phyloP scores from a whole-genome alignment of 176 grass and related monocot genomes.

The Juncus effusus region DNA sequence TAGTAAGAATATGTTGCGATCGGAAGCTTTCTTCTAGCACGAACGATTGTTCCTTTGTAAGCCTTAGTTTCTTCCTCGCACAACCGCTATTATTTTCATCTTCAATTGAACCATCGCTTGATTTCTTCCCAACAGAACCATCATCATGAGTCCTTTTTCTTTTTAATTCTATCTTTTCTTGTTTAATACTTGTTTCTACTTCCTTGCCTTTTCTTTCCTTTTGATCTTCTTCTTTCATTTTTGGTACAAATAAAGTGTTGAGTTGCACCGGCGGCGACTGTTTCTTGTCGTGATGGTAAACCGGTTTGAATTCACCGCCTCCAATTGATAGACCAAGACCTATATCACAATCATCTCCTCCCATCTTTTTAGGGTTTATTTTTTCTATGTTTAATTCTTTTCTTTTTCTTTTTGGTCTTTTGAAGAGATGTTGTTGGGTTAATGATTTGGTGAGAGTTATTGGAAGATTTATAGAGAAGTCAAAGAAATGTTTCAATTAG shows the following conservation, averaged over 20 bases:
- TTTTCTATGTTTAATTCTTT: background rate
- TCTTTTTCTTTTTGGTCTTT: background rate
- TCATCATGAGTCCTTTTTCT: conserved; percentile 4
- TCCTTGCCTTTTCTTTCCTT: background rate
- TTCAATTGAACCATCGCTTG: conserved; percentile 14
- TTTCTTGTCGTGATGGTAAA: conserved; percentile 14
- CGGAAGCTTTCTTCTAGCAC: conserved; percentile 60
- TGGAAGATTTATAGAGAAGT: conserved; percentile 18
- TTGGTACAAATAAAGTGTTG: conserved; percentile 29
- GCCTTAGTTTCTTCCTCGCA: conserved; percentile 61
- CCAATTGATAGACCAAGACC: conserved; percentile 56
- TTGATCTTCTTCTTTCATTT: conserved; percentile 19
- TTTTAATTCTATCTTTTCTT: background rate
- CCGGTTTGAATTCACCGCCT: conserved; percentile 16
- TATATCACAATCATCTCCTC: conserved; percentile 33
- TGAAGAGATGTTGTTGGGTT: conserved; percentile 6
- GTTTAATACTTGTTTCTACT: background rate
- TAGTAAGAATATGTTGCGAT: conserved; percentile 47
- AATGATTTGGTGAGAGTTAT: conserved; percentile 5
- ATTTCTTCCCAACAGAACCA: background rate
- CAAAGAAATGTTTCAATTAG: conserved; percentile 23
- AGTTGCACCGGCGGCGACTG: conserved; percentile 20
- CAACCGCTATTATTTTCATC: background rate
- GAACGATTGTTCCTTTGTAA: conserved; percentile 50
- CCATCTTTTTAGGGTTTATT: conserved; percentile 27